Evolutionary conservation across 2,329 filamentous ascomycete genomes (phyloP), one percentile per base, ranked within the genome.

Genomic region (Colletotrichum sansevieriae): DNA sequence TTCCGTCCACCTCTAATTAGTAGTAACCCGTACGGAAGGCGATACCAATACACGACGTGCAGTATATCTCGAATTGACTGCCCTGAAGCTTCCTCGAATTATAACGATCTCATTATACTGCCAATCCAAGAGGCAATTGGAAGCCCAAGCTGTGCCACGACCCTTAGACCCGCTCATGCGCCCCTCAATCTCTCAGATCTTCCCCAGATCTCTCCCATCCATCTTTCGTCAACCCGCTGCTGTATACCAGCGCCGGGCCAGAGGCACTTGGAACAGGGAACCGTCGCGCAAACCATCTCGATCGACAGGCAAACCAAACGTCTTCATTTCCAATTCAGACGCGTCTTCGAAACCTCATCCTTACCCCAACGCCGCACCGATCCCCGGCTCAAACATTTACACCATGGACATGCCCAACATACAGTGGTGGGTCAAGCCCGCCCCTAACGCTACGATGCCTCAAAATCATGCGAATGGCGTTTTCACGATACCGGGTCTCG

Each of bases 391-490:
- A 61, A 22, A 54, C 11, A 37, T 25, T 20, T 41, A 22, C 39
- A 35, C 37, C 22, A 59, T 61, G 56, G 63, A 55, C 35, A 49
- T 44, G 47, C 33, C 66, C 25, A 65, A 66, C 56, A 49, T 69
- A 37, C 66, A 69, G 25, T 69, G 66, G 66, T 69, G 66, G 66
- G 52, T 62, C 20, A 69, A 69, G 47, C 66, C 66, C 35, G 49
- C 55, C 25, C 55, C 62, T 3, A 63, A 18, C 54, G 56, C 33
- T 33, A 11, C 47, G 35, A 25, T 46, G 18, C 22, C 59, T 8
- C 47, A 47, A 10, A 59, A 52, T 29, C 61, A 65, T 43, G 46
- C 49, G 18, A 44, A 29, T 8, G 49, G 51, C 47, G 49, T 62
- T 37, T 69, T 65, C 62, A 56, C 55, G 49, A 70, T 70, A 63